Evolutionary conservation across 805 yeast species (phyloP).

Genomic region (Candida caryicola): DNA sequence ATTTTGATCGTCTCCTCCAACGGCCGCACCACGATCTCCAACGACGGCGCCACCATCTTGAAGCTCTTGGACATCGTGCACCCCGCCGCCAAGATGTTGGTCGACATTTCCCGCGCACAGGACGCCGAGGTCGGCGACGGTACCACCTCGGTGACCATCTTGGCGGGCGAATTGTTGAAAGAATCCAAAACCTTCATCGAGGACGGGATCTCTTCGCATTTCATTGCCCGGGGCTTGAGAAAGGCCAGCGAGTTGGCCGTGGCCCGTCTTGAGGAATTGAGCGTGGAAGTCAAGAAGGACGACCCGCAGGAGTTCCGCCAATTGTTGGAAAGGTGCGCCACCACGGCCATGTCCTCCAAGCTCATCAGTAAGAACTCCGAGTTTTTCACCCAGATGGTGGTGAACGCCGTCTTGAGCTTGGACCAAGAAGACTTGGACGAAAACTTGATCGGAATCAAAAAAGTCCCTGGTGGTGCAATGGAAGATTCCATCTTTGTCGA

Average conservation of each 20-base stretch:
- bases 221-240: conserved; percentile 83
- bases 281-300: conserved; percentile 61
- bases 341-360: conserved; percentile 96
- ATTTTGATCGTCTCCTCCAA: conserved; percentile 79
- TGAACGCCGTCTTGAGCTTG: conserved; percentile 86
- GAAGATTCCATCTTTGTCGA: conserved; percentile 86
- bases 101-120: conserved; percentile 91
- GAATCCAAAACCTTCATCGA: conserved; percentile 90
- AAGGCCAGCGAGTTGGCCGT: conserved; percentile 79
- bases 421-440: conserved; percentile 87
- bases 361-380: conserved; percentile 82
- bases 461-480: conserved; percentile 93
- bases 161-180: conserved; percentile 92
- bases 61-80: conserved; percentile 92
- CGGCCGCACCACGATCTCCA: conserved; percentile 91
- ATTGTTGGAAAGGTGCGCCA: conserved; percentile 86
- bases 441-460: conserved; percentile 87
- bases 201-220: conserved; percentile 92
- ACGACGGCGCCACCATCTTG: conserved; percentile 96
- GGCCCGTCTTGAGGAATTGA: conserved; percentile 66
- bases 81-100: conserved; percentile 96
- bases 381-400: conserved; percentile 94
- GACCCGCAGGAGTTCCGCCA: conserved; percentile 57
- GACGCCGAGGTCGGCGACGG: conserved; percentile 99
- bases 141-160: conserved; percentile 89